Evolutionary conservation across 768 basidiomycete genomes (phyloP), one percentile per base, ranked within the genome.

Genomic region (Lactarius indigo): DNA sequence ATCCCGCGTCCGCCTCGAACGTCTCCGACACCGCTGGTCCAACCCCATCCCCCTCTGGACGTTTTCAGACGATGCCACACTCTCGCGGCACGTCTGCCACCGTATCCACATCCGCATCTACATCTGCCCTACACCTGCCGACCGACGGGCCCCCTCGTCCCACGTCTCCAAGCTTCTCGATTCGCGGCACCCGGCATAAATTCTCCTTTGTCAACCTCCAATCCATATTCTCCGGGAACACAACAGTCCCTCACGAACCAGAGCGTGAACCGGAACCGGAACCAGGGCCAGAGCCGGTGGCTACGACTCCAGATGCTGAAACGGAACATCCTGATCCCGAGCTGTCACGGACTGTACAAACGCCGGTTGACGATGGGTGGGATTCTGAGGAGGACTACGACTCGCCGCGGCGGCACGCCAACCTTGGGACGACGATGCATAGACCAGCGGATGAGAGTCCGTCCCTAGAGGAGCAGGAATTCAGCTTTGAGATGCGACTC

Each of bases 401-500:
- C 20, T 68, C 66, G 13, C 66, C 66, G 31, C 62, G 66, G 58
- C 58, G 66, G 58, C 57, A 59, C 31, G 66, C 26, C 28, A 44
- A 23, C 35, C 52, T 23, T 59, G 41, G 56, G n/a, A 42, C 37
- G 17, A 35, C 37, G 39, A 26, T 30, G 42, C 59, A 2, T 28
- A 55, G 63, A 59, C 47, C 0, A 26, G 39, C 17, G 41, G 57
- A 56, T 20, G 63, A 56, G 61, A 17, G 37, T 39, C 12, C 33
- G 8, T 30, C 20, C 18, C 60, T 55, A 20, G 63, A 61, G 42
- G 75, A 58, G 41, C 75, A 72, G 39, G 83, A 87, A 59, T 67
- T 76, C 68, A 83, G 82, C 68, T 76, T 87, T 59, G 87, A 91
- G 78, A 85, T 89, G 87, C 79, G 77, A 42, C 83, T 91, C 17